A percentile compares a stretch with the other conserved stretches of the same genome.
phyloP scores from a whole-genome alignment of 2,329 filamentous ascomycete genomes.

The Aspergillus glaucus region DNA sequence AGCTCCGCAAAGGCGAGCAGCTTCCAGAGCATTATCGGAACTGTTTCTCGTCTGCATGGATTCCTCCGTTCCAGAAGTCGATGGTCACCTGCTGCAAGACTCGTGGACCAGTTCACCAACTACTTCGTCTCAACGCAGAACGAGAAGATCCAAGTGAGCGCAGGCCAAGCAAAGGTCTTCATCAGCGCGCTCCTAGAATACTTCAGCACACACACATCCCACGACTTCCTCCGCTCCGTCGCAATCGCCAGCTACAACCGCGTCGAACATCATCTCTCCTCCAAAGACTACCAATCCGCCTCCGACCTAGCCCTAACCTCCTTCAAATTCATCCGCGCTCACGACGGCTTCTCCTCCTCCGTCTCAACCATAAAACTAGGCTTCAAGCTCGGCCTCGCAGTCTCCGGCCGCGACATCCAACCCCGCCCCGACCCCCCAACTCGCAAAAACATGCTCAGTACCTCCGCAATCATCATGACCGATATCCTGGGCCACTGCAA shows the following conservation, averaged over 20 bases:
- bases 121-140: constrained; percentile 30
- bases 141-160: constrained; percentile 20
- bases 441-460: constrained; percentile 35
- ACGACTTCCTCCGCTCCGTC: constrained; percentile 31
- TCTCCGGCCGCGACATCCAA: constrained; percentile 32
- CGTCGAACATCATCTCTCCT: constrained; percentile 22
- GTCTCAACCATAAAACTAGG: constrained; percentile 29
- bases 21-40: constrained; percentile 31
- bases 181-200: constrained; percentile 26
- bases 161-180: constrained; percentile 25
- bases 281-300: constrained; percentile 25
- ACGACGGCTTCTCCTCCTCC: constrained; percentile 22
- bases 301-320: constrained; percentile 27
- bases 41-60: constrained; percentile 29
- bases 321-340: constrained; percentile 29
- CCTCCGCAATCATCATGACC: constrained; percentile 37
- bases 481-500: constrained; percentile 37
- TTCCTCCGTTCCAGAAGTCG: constrained; percentile 24
- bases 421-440: constrained; percentile 27
- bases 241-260: constrained; percentile 28
- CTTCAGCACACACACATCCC: constrained; percentile 29
- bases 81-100: constrained; percentile 15
- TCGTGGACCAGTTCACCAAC: constrained; percentile 24
- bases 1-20: constrained; percentile 28
- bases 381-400: constrained; percentile 27